Base-by-base conservation (phyloP, 441 rosid genomes). In the Codiaeum variegatum region DNA sequence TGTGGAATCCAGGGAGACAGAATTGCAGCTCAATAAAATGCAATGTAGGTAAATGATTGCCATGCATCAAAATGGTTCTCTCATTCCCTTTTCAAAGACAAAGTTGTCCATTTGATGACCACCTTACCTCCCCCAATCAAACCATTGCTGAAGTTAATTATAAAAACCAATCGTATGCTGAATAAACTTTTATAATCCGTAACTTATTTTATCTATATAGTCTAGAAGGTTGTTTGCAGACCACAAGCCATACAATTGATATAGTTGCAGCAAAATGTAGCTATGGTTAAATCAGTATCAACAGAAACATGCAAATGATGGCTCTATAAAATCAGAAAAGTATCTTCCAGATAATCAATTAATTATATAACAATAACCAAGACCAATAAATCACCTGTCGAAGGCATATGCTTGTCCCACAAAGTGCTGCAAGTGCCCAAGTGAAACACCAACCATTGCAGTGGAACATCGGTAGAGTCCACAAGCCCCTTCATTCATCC, bases 391-490 rank as follows among this genome's bases (percentile, higher is more conserved):
- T 47, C 81, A 92, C 98, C 92, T 90, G 96, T 51, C 98, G 86
- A 61, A 92, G 97, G 82, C 99, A 94, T 60, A 91, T 82, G 85
- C 71, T 90, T 51, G 93, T 90, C 49, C 96, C 92, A 56, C 89
- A 87, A 46, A 89, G 82, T 26, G 84, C 96, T 52, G 93, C 94
- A 21, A 92, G 86, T 18, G 91, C 26, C 99, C 99, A 94, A 76
- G 92, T 52, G 72, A 74, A 91, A 70, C 98, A 81, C 99, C 99
- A 92, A 23, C 98, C 97, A 74, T 91, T 91, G 78, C 94, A 90
- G 62, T 94, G 98, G 67, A 91, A 94, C 93, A 92, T 91, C 0
- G 99, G 99, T 34, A 94, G 84, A 69, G 97, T 90, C 99, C 99
- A 94, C 46, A 94, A 75, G 88, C 80, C 42, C 96, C 94, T 77